Percentiles rank a stretch among this genome's conserved stretches.
phyloP scores from a whole-genome alignment of 257 asterid genomes.

The Voacanga thouarsii region DNA sequence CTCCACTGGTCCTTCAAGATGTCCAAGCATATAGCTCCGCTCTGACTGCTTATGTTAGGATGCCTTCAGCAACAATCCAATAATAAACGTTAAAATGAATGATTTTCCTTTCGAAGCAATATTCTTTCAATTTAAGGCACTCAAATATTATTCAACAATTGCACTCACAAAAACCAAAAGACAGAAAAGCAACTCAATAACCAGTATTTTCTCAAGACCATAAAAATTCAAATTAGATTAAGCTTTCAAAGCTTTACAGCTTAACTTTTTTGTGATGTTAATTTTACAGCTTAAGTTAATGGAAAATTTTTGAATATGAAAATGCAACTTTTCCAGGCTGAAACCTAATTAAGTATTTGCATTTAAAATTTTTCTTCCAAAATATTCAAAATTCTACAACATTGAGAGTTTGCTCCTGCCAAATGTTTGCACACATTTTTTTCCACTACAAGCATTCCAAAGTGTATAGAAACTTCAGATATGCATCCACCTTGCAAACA shows the following conservation, averaged over 20 bases:
- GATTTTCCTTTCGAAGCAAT: background rate
- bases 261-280: background rate
- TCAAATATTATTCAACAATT: background rate
- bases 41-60: constrained; percentile 98
- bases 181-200: background rate
- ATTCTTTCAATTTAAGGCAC: background rate
- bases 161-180: background rate
- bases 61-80: constrained; percentile 56
- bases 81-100: background rate
- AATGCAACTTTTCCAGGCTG: background rate
- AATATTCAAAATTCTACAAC: background rate
- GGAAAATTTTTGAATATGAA: background rate
- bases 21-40: constrained; percentile 98
- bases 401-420: background rate
- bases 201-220: background rate
- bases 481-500: background rate
- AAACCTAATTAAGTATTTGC: background rate
- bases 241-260: background rate
- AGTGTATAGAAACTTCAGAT: background rate
- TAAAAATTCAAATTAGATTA: background rate
- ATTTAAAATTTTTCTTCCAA: background rate
- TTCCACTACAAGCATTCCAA: background rate
- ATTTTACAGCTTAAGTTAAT: background rate
- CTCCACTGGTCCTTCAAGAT: constrained; percentile 99
- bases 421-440: background rate